Evolutionary conservation across 345 rosid genomes (phyloP), one percentile per base, ranked within the genome.

Genomic region (Ceriops tagal): DNA sequence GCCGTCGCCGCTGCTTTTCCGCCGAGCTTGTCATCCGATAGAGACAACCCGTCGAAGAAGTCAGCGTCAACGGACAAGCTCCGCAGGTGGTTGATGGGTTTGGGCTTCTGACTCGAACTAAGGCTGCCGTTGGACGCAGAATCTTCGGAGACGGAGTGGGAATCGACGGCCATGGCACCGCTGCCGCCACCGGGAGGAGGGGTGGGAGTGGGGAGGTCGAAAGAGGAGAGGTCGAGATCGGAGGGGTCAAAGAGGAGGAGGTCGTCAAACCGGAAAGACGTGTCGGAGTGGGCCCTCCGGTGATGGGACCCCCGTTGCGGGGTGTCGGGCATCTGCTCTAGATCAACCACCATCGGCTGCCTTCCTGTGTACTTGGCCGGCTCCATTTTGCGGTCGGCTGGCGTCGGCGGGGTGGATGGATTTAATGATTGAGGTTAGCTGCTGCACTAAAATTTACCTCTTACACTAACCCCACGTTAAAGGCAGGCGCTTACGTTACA

Each of bases 51-150:
- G 52, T 91, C 95, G 67, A 91, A 85, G 85, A 91, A 89, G 72
- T 89, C 92, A 1, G 98, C 89, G 80, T 93, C 98, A 10, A 93
- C 89, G 1, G 98, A 93, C 49, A 91, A 81, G 81, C 98, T 91
- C 8, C 98, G 93, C 65, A 86, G 73, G 73, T 93, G 98, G 68
- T 78, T 74, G 76, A 81, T 69, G 68, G 79, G 79, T 32, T 75
- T 76, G 77, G 73, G 84, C 77, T 52, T 77, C 22, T 69, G 70
- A 34, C 62, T 52, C 61, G 72, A 43, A 13, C 18, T 0, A 4
- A 3, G 76, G 24, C 51, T 72, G 67, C 80, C 82, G 80, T 75
- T 81, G 73, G 89, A 85, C 6, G 90, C 79, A 59, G 92, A 84
- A 58, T 85, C 96, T 63, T 87, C 96, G 31, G 93, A 79, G 19